A percentile compares a stretch with the other conserved stretches of the same genome.
These are phyloP conservation scores for Penicillium glabrum DNA, from an alignment of 2,329 filamentous ascomycete species.

Conservation along the genomic window DNA sequence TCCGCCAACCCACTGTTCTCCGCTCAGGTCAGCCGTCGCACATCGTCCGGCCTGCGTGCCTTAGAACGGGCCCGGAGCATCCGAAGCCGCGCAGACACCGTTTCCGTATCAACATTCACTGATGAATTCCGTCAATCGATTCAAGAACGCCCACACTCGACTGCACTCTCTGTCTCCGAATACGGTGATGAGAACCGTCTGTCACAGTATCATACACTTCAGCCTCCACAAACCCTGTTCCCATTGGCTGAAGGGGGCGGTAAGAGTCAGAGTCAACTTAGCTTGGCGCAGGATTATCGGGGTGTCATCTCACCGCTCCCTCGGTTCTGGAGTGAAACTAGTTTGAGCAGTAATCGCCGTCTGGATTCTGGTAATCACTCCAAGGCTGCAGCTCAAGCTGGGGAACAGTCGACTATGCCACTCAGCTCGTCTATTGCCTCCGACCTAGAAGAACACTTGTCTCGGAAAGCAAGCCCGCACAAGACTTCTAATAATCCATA, in stretches of 20 bases:
- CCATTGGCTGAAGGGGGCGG: constrained; percentile 16
- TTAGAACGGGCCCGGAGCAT: constrained; percentile 36
- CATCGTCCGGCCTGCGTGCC: constrained; percentile 34
- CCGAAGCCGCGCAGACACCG: constrained; percentile 37
- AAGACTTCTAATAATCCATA: constrained; percentile 11
- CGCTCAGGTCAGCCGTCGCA: constrained; percentile 33
- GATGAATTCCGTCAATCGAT: constrained; percentile 33
- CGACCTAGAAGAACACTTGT: constrained; percentile 24
- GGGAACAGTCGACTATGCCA: constrained; percentile 11
- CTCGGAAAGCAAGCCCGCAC: constrained; percentile 11
- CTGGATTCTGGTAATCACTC: constrained; percentile 21
- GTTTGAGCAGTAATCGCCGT: constrained; percentile 27
- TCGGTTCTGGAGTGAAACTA: constrained; percentile 37
- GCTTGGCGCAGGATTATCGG: constrained; percentile 39
- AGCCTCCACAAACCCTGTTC: constrained; percentile 27
- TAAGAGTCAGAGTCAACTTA: constrained; percentile 34
- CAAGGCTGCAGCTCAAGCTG: constrained; percentile 1
- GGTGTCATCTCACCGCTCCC: constrained; percentile 37
- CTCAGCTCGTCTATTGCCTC: constrained; percentile 24
- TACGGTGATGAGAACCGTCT: constrained; percentile 35
- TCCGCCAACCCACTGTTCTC: constrained; percentile 41
- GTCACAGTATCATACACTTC: constrained; percentile 30
- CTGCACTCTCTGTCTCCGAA: constrained; percentile 35
- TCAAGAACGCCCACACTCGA: constrained; percentile 34
- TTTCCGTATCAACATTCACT: constrained; percentile 31